Conservation (phyloP, 805 yeast genomes). For the Lipomyces orientalis region DNA sequence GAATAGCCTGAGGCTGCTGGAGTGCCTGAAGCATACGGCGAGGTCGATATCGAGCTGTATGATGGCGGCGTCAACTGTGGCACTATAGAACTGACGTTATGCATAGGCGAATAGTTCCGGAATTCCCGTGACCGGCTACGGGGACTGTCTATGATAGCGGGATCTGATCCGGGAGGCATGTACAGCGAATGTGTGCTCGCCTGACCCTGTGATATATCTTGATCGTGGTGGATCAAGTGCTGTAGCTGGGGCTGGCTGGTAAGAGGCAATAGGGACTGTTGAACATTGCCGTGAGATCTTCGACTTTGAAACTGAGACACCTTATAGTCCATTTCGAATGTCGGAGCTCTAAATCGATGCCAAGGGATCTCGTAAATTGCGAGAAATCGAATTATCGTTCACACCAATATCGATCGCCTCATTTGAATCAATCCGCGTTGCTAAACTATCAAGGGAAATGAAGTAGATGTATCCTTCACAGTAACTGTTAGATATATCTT, state of each 20-base stretch:
- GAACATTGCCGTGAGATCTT: constrained; percentile 16
- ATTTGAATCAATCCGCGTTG: neutral
- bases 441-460: neutral
- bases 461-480: neutral
- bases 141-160: constrained; percentile 23
- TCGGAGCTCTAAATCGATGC: neutral
- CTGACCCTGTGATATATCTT: constrained; percentile 10
- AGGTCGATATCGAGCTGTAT: constrained; percentile 6
- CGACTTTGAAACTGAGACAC: constrained; percentile 22
- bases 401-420: neutral
- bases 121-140: constrained; percentile 24
- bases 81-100: constrained; percentile 16
- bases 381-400: constrained; percentile 1
- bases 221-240: constrained; percentile 11
- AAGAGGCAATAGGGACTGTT: neutral
- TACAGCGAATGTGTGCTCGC: constrained; percentile 15
- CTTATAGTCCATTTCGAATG: constrained; percentile 21
- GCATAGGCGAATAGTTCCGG: constrained; percentile 24
- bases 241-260: constrained; percentile 12
- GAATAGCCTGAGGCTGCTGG: constrained; percentile 6
- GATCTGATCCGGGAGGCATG: constrained; percentile 13
- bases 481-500: neutral
- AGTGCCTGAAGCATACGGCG: constrained; percentile 16
- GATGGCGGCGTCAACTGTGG: constrained; percentile 19
- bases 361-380: neutral